Percentiles rank a stretch among this genome's conserved stretches.
These are phyloP conservation scores for Rhizopus arrhizus DNA, from an alignment of 371 early-diverging fungal species.

Conservation along the genomic window DNA sequence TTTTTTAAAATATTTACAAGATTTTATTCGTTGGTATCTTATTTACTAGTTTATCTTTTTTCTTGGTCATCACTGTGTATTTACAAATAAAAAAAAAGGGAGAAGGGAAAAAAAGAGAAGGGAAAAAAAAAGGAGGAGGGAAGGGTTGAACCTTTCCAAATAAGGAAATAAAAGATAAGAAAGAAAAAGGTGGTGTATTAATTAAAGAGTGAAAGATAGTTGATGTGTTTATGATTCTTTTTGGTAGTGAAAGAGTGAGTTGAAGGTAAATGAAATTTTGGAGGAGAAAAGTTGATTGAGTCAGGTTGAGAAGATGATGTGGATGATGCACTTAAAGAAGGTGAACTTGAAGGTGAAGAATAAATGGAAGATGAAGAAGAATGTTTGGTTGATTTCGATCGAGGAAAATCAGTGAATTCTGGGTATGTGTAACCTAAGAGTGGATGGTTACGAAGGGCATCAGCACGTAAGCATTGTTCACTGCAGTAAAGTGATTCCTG, in stretches of 20 bases:
- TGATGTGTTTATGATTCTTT: conserved; percentile 1
- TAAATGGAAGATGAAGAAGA: conserved; percentile 10
- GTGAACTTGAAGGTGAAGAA: conserved; percentile 23
- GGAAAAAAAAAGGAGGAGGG: no score
- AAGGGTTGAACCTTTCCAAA: no score
- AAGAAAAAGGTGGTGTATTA: neutral
- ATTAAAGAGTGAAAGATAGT: conserved; percentile 2
- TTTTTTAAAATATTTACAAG: no score
- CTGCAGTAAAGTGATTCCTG: conserved; percentile 48
- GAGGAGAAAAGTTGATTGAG: conserved; percentile 15
- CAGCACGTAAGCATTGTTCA: conserved; percentile 36
- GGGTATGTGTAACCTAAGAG: conserved; percentile 39
- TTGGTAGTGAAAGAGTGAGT: conserved; percentile 3
- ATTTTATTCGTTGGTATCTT: no score
- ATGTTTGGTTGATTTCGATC: conserved; percentile 4
- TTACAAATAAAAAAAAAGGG: no score
- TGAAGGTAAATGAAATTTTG: conserved; percentile 21
- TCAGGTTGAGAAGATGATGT: conserved; percentile 22
- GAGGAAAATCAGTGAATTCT: conserved; percentile 40
- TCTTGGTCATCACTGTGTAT: no score
- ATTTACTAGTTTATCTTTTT: no score
- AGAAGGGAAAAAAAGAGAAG: no score
- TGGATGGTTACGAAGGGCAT: conserved; percentile 41
- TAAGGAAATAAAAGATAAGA: no score
- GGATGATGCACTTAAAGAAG: conserved; percentile 27